A percentile compares a stretch with the other conserved stretches of the same genome.
phyloP scores from a whole-genome alignment of 306 rosid genomes.

The Lupinus albus region DNA sequence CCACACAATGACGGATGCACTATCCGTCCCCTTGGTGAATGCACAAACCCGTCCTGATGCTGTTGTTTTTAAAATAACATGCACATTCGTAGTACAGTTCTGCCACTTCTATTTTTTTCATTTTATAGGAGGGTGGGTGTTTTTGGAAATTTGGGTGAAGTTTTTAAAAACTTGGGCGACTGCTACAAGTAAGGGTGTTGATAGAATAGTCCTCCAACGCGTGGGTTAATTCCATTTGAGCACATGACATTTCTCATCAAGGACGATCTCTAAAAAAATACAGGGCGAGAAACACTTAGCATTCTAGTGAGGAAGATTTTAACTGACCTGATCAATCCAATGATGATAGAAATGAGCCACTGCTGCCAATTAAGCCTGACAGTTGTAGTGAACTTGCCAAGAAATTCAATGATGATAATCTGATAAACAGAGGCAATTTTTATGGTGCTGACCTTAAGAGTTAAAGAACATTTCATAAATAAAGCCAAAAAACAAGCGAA shows the following conservation, averaged over 20 bases:
- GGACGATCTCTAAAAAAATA: not conserved
- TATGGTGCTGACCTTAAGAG: not conserved
- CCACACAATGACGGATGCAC: too few species aligned
- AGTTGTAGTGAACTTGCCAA: constrained; percentile 83
- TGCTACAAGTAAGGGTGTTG: too few species aligned
- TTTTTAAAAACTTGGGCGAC: too few species aligned
- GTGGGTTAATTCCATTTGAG: not conserved
- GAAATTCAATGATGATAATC: constrained; percentile 76
- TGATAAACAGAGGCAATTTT: constrained; percentile 37
- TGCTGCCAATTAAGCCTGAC: constrained; percentile 77
- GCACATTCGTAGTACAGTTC: too few species aligned
- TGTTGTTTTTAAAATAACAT: too few species aligned
- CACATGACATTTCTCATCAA: constrained; percentile 8
- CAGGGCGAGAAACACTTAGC: constrained; percentile 3
- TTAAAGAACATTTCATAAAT: not conserved
- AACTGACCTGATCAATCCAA: constrained; percentile 73
- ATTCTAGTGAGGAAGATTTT: not conserved
- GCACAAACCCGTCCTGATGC: too few species aligned
- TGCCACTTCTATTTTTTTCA: too few species aligned
- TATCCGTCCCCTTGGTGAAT: too few species aligned
- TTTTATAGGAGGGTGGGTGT: too few species aligned
- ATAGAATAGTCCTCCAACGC: too few species aligned
- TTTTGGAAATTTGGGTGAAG: too few species aligned
- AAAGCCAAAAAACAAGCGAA: constrained; percentile 14
- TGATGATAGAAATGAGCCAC: constrained; percentile 68